Evolutionary conservation across 805 yeast genomes (phyloP).

Genomic region (Blastobotrys parvus): DNA sequence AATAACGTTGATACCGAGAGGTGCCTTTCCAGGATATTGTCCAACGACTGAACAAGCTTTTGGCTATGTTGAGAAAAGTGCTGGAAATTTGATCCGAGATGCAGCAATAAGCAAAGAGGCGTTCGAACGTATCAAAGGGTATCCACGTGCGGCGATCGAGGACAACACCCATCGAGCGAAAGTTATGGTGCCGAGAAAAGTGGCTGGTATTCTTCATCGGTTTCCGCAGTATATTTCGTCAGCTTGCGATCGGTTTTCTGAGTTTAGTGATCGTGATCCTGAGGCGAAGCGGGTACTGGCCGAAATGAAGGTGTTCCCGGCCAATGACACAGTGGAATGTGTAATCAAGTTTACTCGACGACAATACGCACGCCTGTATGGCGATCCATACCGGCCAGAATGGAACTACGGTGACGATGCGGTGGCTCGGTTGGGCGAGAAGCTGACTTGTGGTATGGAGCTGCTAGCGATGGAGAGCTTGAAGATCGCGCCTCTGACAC

Average conservation of each 20-base stretch:
- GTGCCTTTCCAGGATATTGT: conserved; percentile 1
- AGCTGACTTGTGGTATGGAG: conserved; percentile 20
- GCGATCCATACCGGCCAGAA: conserved; percentile 11
- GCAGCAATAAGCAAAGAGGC: conserved; percentile 4
- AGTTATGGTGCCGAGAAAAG: conserved; percentile 17
- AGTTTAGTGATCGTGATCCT: conserved; percentile 14
- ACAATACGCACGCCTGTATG: conserved; percentile 19
- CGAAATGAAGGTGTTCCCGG: conserved; percentile 12
- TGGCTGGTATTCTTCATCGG: conserved; percentile 18
- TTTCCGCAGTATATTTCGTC: conserved; percentile 17
- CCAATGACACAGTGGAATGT: conserved; percentile 16
- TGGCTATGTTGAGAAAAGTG: conserved; percentile 2
- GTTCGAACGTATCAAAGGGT: conserved; percentile 6
- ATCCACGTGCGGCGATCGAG: conserved; percentile 12
- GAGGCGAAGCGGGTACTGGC: background rate
- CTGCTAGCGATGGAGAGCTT: conserved; percentile 6
- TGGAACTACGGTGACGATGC: conserved; percentile 2
- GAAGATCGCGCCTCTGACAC: background rate
- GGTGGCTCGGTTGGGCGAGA: conserved; percentile 16
- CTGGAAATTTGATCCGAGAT: background rate
- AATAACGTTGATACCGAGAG: conserved; percentile 14
- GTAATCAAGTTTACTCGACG: conserved; percentile 16
- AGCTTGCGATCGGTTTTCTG: conserved; percentile 16
- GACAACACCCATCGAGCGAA: conserved; percentile 16
- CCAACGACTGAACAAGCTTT: conserved; percentile 5